Percentiles rank a stretch among this genome's conserved stretches.
Evolutionary conservation across 139 green algal genomes (phyloP).

Genomic region (Closterium sp.): DNA sequence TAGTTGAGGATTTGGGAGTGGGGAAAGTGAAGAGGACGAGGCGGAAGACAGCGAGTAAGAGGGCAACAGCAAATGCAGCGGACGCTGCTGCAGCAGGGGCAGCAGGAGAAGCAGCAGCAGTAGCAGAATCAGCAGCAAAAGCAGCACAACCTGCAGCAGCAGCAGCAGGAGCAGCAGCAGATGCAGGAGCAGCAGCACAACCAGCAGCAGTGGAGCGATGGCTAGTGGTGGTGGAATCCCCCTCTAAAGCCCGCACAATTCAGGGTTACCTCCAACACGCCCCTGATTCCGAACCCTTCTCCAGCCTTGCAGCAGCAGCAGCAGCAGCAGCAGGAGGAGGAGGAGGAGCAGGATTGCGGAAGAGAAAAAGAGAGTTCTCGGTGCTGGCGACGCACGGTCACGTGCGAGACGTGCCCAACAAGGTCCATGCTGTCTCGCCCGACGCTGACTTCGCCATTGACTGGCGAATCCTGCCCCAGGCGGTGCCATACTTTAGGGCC

Average conservation of each 20-base stretch:
- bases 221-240: constrained; percentile 88
- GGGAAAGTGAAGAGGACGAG: not conserved
- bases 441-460: not conserved
- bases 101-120: too few species aligned
- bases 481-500: not conserved
- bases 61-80: not conserved
- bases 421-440: not conserved
- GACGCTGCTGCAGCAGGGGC: too few species aligned
- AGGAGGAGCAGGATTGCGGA: not conserved
- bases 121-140: too few species aligned
- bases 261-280: constrained; percentile 70
- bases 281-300: not conserved
- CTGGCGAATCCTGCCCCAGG: not conserved
- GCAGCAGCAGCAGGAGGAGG: not conserved
- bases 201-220: not conserved
- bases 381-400: not conserved
- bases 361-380: not conserved
- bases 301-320: not conserved
- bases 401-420: not conserved
- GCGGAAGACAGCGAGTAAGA: not conserved
- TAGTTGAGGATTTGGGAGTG: not conserved
- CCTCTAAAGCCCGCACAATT: constrained; percentile 91
- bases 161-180: not conserved
- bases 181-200: not conserved
- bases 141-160: too few species aligned